Evolutionary conservation across 176 grass and related monocot species (phyloP).

Genomic region (Avena atlantica): DNA sequence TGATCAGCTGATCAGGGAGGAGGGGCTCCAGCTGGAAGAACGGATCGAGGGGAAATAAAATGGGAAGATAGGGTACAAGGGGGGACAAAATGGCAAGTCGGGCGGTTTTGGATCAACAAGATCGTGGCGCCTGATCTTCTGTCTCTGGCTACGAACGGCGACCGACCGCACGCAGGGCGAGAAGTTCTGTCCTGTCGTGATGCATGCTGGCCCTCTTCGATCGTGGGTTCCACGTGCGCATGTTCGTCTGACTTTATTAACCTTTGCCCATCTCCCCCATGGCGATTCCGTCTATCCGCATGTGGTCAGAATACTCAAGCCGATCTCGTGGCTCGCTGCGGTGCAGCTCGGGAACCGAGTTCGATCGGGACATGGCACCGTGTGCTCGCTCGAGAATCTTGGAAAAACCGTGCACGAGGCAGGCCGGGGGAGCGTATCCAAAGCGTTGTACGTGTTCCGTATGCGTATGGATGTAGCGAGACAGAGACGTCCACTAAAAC

Average conservation of each 20-base stretch:
- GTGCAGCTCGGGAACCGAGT: not conserved
- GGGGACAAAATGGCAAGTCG: slow-evolving; percentile 12
- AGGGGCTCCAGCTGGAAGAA: not conserved
- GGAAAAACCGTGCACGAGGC: not conserved
- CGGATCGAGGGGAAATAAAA: not conserved
- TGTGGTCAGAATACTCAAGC: not conserved
- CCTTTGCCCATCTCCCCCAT: not conserved
- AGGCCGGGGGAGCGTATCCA: not conserved
- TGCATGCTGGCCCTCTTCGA: not conserved
- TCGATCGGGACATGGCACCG: not conserved
- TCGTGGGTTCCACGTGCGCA: not conserved
- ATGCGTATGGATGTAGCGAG: not conserved
- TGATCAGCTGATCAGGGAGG: not conserved
- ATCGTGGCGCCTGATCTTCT: slow-evolving; percentile 1
- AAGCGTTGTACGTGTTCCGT: not conserved
- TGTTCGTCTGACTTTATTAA: not conserved
- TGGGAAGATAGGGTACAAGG: not conserved
- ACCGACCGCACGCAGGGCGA: not conserved
- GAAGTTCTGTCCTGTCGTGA: not conserved
- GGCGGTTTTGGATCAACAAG: not conserved
- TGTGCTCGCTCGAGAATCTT: not conserved
- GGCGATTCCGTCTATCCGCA: not conserved
- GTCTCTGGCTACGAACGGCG: not conserved
- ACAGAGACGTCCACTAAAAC: no score
- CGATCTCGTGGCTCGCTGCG: not conserved